phyloP scores from a whole-genome alignment of 805 yeast species.

The Nakazawaea anatomiae region DNA sequence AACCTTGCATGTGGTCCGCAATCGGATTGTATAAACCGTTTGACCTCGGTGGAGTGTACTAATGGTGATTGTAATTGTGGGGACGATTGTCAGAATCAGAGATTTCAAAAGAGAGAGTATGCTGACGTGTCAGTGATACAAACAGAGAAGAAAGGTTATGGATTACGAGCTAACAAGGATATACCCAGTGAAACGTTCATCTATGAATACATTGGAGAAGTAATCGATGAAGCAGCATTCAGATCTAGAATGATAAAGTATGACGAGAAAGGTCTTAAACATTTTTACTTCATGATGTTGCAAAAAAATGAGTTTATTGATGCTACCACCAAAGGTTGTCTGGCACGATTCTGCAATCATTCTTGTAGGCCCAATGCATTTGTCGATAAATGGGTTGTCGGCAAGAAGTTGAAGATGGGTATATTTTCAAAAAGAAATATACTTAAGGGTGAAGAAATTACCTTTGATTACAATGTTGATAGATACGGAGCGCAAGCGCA shows the following conservation, averaged over 20 bases:
- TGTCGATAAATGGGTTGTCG: slow-evolving; percentile 97
- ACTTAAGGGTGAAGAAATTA: slow-evolving; percentile 76
- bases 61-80: slow-evolving; percentile 72
- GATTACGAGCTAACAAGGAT: slow-evolving; percentile 64
- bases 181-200: slow-evolving; percentile 65
- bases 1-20: slow-evolving; percentile 76
- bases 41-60: slow-evolving; percentile 89
- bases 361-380: slow-evolving; percentile 93
- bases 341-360: slow-evolving; percentile 92
- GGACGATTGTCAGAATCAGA: slow-evolving; percentile 72
- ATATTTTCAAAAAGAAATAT: slow-evolving; percentile 81
- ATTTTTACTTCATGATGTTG: slow-evolving; percentile 94
- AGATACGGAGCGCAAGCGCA: slow-evolving; percentile 94
- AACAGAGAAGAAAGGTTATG: slow-evolving; percentile 85
- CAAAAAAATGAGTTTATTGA: slow-evolving; percentile 91
- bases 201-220: slow-evolving; percentile 93
- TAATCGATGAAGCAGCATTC: slow-evolving; percentile 75
- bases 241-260: slow-evolving; percentile 68
- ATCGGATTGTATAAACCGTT: slow-evolving; percentile 86
- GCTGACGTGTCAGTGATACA: slow-evolving; percentile 75
- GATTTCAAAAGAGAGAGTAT: slow-evolving; percentile 75
- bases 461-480: slow-evolving; percentile 91
- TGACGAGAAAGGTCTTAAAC: slow-evolving; percentile 62
- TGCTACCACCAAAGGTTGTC: slow-evolving; percentile 83
- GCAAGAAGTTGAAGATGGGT: slow-evolving; percentile 88